These are phyloP conservation scores for Allium cepa DNA, from an alignment of 106 monocot genomes.

Conservation along the genomic window DNA sequence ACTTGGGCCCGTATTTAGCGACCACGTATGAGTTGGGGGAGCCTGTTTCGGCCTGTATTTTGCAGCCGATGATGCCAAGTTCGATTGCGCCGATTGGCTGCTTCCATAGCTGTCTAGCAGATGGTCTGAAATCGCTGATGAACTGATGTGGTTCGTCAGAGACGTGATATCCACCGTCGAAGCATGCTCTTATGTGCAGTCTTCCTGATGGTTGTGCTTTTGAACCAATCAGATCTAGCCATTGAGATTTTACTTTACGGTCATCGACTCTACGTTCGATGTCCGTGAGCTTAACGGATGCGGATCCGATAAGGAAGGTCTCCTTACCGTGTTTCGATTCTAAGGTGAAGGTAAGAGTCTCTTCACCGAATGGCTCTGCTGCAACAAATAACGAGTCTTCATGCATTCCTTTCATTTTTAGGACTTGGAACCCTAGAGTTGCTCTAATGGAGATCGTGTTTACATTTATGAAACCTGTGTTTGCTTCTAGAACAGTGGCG, in stretches of 20 bases:
- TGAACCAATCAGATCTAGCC: slow-evolving; percentile 45
- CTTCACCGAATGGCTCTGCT: slow-evolving; percentile 63
- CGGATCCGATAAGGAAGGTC: slow-evolving; percentile 27
- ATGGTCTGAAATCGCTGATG: slow-evolving; percentile 80
- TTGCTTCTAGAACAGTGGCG: slow-evolving; percentile 62
- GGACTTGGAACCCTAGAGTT: slow-evolving; percentile 49
- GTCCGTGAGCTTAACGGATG: slow-evolving; percentile 37
- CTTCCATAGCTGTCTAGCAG: slow-evolving; percentile 82
- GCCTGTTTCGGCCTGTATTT: slow-evolving; percentile 41
- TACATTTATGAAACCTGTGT: slow-evolving; percentile 31
- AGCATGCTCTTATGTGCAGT: slow-evolving; percentile 69
- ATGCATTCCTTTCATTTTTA: slow-evolving; percentile 40
- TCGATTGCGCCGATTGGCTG: slow-evolving; percentile 60
- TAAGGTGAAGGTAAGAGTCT: slow-evolving; percentile 35
- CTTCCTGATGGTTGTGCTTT: slow-evolving; percentile 21
- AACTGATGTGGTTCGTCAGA: slow-evolving; percentile 52
- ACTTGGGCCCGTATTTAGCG: slow-evolving; percentile 86
- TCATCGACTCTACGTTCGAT: slow-evolving; percentile 87
- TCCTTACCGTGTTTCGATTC: slow-evolving; percentile 63
- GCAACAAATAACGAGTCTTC: slow-evolving; percentile 84
- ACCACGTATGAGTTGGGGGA: slow-evolving; percentile 63
- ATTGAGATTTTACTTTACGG: slow-evolving; percentile 55
- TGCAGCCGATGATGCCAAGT: slow-evolving; percentile 77
- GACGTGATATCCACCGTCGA: slow-evolving; percentile 89
- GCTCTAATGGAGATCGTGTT: slow-evolving; percentile 37